Base-by-base conservation (phyloP, 208 protist genomes). In the Leishmania lainsoni region DNA sequence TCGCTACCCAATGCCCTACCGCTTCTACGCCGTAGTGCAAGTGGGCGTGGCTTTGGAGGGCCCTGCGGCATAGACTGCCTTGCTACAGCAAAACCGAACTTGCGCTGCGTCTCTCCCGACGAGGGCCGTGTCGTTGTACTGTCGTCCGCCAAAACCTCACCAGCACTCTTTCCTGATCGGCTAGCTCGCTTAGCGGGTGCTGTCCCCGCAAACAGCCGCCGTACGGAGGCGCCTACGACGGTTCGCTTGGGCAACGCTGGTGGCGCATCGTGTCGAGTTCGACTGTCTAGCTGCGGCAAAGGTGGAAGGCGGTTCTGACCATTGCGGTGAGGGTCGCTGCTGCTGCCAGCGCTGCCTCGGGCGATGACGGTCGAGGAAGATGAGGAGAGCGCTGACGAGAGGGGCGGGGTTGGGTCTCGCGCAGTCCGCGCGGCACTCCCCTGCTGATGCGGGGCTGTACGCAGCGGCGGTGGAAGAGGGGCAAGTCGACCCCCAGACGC, bases 401-500 rank as follows among this genome's bases (percentile, higher is more conserved):
- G 26, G 42, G 20, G 58, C 39, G 20, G 61, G 54, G 69, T 39
- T 76, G 48, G 69, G 63, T 39, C 14, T 68, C 29, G 32, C 29
- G 32, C 32, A 39, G 63, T 1, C 59, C 58, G 81, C 48, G 42
- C 39, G 5, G 76, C 29, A 9, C 45, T 61, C 42, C 5, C 56
- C n/a, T 79, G 63, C 5, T 29, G 76, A 5, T 29, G 39, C 12
- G 26, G 48, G 35, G 0, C 12, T 32, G 72, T 69, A 42, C 48
- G 74, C 54, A 79, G 54, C 29, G 74, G 42, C 12, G 72, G 80
- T n/a, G 73, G 80, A 1, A 83, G 80, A 20, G 74, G 80, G 16
- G 75, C 68, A 58, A 83, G 75, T 14, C 80, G 80, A 59, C 72
- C 72, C 14, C 80, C 80, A 49, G 80, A 51, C 8, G 80, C 75